A percentile compares a stretch with the other conserved stretches of the same genome.
phyloP scores from a whole-genome alignment of 2,329 filamentous ascomycete species.

The Xylaria sp. region DNA sequence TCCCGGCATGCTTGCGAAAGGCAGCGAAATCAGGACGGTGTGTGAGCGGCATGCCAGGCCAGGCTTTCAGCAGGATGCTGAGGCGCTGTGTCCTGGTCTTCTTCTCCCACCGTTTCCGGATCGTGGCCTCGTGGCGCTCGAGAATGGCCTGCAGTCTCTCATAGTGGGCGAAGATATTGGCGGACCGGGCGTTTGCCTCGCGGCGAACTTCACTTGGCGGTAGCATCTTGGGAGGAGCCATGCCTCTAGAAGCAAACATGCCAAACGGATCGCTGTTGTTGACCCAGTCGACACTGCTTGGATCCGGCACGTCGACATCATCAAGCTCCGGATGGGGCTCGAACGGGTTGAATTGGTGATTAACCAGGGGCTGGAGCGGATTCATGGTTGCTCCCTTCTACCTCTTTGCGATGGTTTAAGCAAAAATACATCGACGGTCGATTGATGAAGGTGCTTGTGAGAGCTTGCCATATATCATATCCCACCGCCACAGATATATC shows the following conservation, averaged over 20 bases:
- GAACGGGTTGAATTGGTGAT: constrained; percentile 38
- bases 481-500: too few relatives aligned
- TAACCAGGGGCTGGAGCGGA: constrained; percentile 17
- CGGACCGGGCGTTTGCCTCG: constrained; percentile 28
- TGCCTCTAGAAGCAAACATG: constrained; percentile 32
- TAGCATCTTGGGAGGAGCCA: constrained; percentile 24
- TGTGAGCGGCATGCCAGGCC: constrained; percentile 60
- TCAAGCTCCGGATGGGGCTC: constrained; percentile 39
- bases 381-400: constrained; percentile 22
- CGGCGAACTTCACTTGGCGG: constrained; percentile 25
- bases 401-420: too few relatives aligned
- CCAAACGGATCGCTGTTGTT: constrained; percentile 35
- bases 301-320: constrained; percentile 24
- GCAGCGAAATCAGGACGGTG: constrained; percentile 65
- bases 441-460: too few relatives aligned
- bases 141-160: constrained; percentile 54
- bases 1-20: constrained; percentile 43
- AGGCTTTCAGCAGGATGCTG: constrained; percentile 58
- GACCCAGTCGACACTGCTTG: constrained; percentile 25
- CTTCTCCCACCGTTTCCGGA: constrained; percentile 66
- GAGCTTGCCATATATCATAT: too few relatives aligned
- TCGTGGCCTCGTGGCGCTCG: constrained; percentile 60
- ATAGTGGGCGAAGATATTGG: constrained; percentile 52
- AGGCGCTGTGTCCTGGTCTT: constrained; percentile 60
- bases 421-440: too few relatives aligned